phyloP scores from a whole-genome alignment of 306 rosid species.

The Prunus dulcis region DNA sequence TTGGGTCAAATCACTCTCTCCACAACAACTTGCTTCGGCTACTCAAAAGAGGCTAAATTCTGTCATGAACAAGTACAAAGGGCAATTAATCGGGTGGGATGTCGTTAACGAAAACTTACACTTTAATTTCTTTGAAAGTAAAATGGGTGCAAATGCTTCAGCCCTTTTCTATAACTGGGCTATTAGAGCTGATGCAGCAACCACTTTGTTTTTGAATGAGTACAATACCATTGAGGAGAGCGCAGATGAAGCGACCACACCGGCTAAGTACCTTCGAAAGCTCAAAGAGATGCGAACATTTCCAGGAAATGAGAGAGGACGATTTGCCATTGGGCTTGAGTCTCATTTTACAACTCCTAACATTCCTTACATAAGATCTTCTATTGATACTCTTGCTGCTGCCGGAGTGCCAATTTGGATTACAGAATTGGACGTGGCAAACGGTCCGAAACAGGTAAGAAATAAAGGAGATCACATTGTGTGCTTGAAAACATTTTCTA shows the following conservation, averaged over 20 bases:
- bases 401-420: conserved; percentile 65
- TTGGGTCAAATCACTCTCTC: conserved; percentile 55
- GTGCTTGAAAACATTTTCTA: too few species aligned
- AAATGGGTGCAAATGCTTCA: conserved; percentile 39
- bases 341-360: conserved; percentile 56
- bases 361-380: conserved; percentile 58
- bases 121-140: conserved; percentile 44
- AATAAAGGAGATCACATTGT: too few species aligned
- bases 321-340: conserved; percentile 64
- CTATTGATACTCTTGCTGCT: conserved; percentile 65
- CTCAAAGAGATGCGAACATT: conserved; percentile 37
- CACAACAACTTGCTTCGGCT: conserved; percentile 25
- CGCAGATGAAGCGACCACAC: conserved; percentile 32
- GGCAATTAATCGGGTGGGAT: conserved; percentile 67
- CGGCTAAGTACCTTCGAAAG: conserved; percentile 50
- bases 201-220: conserved; percentile 63
- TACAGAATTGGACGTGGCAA: conserved; percentile 62
- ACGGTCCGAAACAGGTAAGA: conserved; percentile 48
- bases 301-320: conserved; percentile 7
- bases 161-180: conserved; percentile 33
- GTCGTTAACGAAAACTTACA: conserved; percentile 77
- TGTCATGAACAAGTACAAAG: conserved; percentile 48
- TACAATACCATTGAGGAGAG: conserved; percentile 64
- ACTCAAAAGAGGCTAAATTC: conserved; percentile 39
- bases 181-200: conserved; percentile 29